These are phyloP conservation scores for Chaetomiaceae sp. DNA, from an alignment of 2,329 filamentous ascomycete genomes.

Conservation along the genomic window DNA sequence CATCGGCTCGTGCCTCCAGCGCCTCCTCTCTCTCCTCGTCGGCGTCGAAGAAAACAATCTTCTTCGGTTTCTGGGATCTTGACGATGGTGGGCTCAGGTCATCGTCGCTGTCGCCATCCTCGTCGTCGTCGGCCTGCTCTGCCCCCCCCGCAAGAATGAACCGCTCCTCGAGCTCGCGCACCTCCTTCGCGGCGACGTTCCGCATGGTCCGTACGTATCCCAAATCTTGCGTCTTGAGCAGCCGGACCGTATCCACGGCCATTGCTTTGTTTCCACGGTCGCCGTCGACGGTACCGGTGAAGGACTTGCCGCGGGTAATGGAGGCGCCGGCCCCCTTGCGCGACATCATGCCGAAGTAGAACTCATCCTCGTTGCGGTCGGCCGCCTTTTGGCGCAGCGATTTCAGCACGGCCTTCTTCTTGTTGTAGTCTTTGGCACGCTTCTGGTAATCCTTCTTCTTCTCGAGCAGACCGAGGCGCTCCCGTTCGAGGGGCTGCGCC, in stretches of 20 bases:
- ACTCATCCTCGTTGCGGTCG: constrained; percentile 66
- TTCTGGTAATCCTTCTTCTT: constrained; percentile 81
- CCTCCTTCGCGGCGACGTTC: constrained; percentile 54
- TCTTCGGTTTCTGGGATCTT: constrained; percentile 30
- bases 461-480: constrained; percentile 85
- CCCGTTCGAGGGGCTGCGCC: constrained; percentile 75
- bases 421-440: constrained; percentile 59
- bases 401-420: constrained; percentile 57
- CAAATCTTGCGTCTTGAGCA: constrained; percentile 64
- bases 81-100: constrained; percentile 16
- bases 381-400: constrained; percentile 54
- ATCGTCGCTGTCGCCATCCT: constrained; percentile 28
- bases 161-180: constrained; percentile 48
- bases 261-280: constrained; percentile 52
- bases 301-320: constrained; percentile 40
- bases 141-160: constrained; percentile 39
- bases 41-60: constrained; percentile 46
- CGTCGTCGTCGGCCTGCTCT: constrained; percentile 28
- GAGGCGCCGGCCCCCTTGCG: constrained; percentile 49
- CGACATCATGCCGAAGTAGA: constrained; percentile 65
- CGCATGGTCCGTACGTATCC: constrained; percentile 59
- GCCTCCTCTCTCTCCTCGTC: constrained; percentile 32
- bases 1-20: constrained; percentile 29
- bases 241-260: constrained; percentile 50
- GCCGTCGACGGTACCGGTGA: constrained; percentile 50